Percentiles rank a stretch among this genome's conserved stretches.
phyloP scores from a whole-genome alignment of 805 yeast species.

The Huiozyma naganishii region DNA sequence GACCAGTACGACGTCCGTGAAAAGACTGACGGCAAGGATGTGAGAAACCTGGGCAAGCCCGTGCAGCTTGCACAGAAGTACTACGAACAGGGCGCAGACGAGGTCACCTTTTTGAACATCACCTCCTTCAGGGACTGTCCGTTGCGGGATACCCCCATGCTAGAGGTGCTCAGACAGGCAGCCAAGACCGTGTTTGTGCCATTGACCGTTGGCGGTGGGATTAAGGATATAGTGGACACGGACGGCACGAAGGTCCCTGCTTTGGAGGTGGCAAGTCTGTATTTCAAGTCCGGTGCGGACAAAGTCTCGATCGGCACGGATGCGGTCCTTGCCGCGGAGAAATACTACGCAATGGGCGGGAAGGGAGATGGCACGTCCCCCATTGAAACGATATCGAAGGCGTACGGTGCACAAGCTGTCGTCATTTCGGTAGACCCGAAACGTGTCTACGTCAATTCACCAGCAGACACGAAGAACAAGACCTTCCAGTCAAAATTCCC shows the following conservation, averaged over 20 bases:
- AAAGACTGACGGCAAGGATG: constrained; percentile 43
- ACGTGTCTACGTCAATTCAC: constrained; percentile 56
- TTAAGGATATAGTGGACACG: constrained; percentile 80
- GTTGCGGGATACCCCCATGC: constrained; percentile 86
- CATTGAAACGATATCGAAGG: constrained; percentile 82
- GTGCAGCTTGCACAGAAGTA: constrained; percentile 87
- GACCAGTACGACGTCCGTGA: constrained; percentile 97
- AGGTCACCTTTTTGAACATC: constrained; percentile 86
- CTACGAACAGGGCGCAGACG: constrained; percentile 94
- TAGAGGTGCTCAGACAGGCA: constrained; percentile 71
- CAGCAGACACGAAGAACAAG: constrained; percentile 49
- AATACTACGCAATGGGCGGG: constrained; percentile 50
- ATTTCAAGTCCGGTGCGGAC: constrained; percentile 95
- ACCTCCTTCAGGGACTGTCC: constrained; percentile 96
- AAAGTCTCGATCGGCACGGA: constrained; percentile 97
- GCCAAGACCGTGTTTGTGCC: constrained; percentile 94
- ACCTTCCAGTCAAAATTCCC: constrained; percentile 51
- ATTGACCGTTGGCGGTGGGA: constrained; percentile 96
- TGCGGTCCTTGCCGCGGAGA: constrained; percentile 86
- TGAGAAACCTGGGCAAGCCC: constrained; percentile 92
- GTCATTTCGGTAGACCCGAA: constrained; percentile 98
- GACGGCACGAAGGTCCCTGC: constrained; percentile 75
- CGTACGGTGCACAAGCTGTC: constrained; percentile 95
- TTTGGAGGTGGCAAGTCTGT: constrained; percentile 78
- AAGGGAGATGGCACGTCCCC: constrained; percentile 68